phyloP scores from a whole-genome alignment of 1,284 basidiomycete species.

The Rhodotorula sp. region DNA sequence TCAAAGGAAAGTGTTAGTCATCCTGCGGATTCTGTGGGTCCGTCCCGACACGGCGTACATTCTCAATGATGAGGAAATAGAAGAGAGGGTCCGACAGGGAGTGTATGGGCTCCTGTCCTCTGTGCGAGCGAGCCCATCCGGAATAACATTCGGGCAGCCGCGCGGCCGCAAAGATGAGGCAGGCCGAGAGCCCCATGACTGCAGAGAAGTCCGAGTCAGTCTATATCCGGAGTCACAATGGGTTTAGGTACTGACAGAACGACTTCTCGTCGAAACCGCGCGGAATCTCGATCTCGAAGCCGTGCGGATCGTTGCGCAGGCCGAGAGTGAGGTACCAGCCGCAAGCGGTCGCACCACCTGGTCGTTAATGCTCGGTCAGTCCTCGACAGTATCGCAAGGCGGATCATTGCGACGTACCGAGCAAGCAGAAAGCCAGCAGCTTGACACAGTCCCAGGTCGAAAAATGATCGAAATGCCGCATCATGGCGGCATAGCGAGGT shows the following conservation, averaged over 20 bases:
- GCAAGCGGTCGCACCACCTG: neutral
- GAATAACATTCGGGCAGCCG: neutral
- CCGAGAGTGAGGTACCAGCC: neutral
- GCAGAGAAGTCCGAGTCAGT: neutral
- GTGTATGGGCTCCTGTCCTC: neutral
- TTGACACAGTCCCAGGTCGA: neutral
- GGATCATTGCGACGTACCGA: neutral
- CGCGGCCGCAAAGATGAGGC: neutral
- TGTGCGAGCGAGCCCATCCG: neutral
- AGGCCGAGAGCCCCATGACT: neutral
- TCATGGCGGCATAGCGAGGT: neutral
- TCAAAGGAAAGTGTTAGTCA: neutral
- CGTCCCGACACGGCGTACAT: neutral
- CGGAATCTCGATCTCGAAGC: neutral
- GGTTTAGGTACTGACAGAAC: neutral
- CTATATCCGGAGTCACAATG: too few species aligned
- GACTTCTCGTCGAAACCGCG: neutral
- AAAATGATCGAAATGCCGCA: neutral
- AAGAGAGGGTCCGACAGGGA: slow-evolving; percentile 6
- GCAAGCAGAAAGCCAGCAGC: neutral
- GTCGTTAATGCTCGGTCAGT: too few species aligned
- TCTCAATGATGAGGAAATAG: slow-evolving; percentile 10
- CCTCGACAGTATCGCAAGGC: too few species aligned
- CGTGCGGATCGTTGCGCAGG: neutral
- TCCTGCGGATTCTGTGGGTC: too few species aligned